Conservation (phyloP, 2,329 filamentous ascomycete genomes). For the Colletotrichum eremochloae region DNA sequence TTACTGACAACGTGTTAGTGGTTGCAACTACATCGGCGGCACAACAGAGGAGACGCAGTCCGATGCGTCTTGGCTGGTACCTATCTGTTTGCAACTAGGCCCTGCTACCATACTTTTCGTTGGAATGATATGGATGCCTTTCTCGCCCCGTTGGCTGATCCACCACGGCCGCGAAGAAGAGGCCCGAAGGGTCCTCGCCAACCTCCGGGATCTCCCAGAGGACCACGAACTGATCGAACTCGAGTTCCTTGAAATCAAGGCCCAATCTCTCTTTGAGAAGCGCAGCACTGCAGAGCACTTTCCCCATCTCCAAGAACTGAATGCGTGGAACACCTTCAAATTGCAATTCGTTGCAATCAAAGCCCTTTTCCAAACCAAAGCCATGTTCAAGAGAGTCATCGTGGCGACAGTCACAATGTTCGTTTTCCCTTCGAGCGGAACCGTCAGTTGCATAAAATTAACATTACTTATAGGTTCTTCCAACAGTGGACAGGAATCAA, state of each 20-base stretch:
- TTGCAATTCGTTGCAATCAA: constrained; percentile 77
- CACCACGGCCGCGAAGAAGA: constrained; percentile 79
- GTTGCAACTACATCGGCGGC: constrained; percentile 76
- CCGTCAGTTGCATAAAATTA: neutral
- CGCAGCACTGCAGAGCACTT: constrained; percentile 76
- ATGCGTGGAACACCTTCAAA: constrained; percentile 73
- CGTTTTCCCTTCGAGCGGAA: neutral
- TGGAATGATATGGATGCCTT: constrained; percentile 86
- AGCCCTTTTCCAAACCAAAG: constrained; percentile 73
- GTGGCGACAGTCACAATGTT: constrained; percentile 75
- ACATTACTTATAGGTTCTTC: constrained; percentile 13
- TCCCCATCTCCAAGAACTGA: constrained; percentile 72
- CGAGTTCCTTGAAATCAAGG: constrained; percentile 87
- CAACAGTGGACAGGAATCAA: constrained; percentile 61
- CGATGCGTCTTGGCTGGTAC: constrained; percentile 80
- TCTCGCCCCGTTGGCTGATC: constrained; percentile 81
- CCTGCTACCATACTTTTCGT: constrained; percentile 75
- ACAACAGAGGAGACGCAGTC: constrained; percentile 63
- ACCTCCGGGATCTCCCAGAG: constrained; percentile 70
- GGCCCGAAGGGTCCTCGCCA: constrained; percentile 72
- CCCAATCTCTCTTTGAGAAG: constrained; percentile 83
- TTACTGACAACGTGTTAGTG: constrained; percentile 53
- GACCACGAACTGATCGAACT: constrained; percentile 79
- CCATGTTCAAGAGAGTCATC: constrained; percentile 76
- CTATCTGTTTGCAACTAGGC: constrained; percentile 77